Base-by-base conservation (phyloP, 768 basidiomycete species). In the Coprinopsis cinerea region DNA sequence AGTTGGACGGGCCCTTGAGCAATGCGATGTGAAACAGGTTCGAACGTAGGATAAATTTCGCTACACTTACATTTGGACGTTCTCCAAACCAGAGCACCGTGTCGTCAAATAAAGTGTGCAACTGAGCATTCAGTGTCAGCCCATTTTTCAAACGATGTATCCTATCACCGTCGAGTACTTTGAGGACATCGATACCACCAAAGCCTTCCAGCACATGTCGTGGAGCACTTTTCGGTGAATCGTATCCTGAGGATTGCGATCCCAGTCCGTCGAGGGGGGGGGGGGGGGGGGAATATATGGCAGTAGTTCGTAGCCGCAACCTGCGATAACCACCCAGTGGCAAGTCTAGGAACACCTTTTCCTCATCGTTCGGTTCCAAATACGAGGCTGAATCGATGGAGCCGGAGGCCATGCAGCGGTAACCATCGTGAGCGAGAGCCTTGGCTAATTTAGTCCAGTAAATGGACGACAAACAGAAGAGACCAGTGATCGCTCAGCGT, bases 131-230 rank as follows among this genome's bases (percentile, higher is more conserved):
- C 30, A 32, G 30, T 32, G 54, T 52, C 39, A 55, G 46, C 28
- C 53, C 50, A 37, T 55, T 55, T 22, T 3, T 44, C 20, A 52
- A 39, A 34, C 41, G 18, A 46, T 55, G 30, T 30, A 25, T 13
- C 13, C 44, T 20, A 44, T 15, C 24, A 25, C 51, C 54, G 17
- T 52, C 27, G 27, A 55, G 45, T 42, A 52, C 54, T 24, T 42
- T 41, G 6, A 47, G 25, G 22, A 42, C 53, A 23, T 48, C 22
- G 37, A 52, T 55, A 15, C 23, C 30, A 24, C 54, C 54, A 48
- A 41, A 55, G 2, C 36, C 39, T 26, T 34, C 22, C 30, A 52
- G 18, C 22, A 45, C 18, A 34, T 13, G 20, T 42, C 22, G 27
- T 18, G 51, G 24, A 36, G 24, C 14, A 46, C 22, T 15, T 7